Percentiles rank a stretch among this genome's conserved stretches.
Evolutionary conservation across 495 filamentous ascomycete species (phyloP).

Genomic region (Eremomyces bilateralis): DNA sequence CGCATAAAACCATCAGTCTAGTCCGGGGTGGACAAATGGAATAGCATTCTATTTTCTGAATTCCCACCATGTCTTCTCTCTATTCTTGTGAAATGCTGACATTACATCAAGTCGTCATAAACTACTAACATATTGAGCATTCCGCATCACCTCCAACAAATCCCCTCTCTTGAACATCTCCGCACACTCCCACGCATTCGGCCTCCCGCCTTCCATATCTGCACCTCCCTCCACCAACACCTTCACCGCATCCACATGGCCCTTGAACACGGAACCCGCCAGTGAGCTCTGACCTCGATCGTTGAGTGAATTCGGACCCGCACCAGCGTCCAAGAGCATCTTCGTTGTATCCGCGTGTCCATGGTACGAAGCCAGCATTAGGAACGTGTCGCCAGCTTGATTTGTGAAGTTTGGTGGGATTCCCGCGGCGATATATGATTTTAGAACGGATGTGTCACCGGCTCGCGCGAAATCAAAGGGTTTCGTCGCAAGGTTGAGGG

Average conservation of each 20-base stretch:
- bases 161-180: slow-evolving; percentile 19
- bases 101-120: too few relatives aligned
- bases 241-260: slow-evolving; percentile 18
- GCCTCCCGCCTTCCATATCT: slow-evolving; percentile 15
- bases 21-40: too few relatives aligned
- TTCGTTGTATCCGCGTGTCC: slow-evolving; percentile 14
- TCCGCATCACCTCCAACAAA: slow-evolving; percentile 9
- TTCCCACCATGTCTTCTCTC: too few relatives aligned
- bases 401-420: slow-evolving; percentile 23
- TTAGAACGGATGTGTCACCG: slow-evolving; percentile 12
- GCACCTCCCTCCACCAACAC: slow-evolving; percentile 16
- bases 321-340: slow-evolving; percentile 14
- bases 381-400: slow-evolving; percentile 19
- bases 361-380: slow-evolving; percentile 23
- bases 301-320: slow-evolving; percentile 20
- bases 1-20: too few relatives aligned
- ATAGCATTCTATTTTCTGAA: too few relatives aligned
- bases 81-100: too few relatives aligned
- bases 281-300: slow-evolving; percentile 19
- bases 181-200: slow-evolving; percentile 19
- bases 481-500: slow-evolving; percentile 20
- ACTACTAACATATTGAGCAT: too few relatives aligned
- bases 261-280: slow-evolving; percentile 24
- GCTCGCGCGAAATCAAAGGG: slow-evolving; percentile 20
- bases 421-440: slow-evolving; percentile 17